Base-by-base conservation (phyloP, 192 early-diverging fungal genomes). In the Coemansia sp. region DNA sequence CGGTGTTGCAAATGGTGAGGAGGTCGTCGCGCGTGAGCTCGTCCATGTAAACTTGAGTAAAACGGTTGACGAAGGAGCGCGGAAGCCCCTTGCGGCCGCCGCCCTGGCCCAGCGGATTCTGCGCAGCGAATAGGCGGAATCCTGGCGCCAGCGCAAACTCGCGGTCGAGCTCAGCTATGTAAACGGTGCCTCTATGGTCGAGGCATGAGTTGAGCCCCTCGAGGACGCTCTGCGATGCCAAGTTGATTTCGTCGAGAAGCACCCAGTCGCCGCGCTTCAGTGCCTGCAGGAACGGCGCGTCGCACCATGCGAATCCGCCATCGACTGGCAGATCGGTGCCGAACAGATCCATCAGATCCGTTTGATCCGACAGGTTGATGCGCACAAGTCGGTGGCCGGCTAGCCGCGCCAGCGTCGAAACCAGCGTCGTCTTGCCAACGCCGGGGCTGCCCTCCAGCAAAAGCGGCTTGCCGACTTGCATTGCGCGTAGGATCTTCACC, bases 171-270 rank as follows among this genome's bases (percentile, higher is more conserved):
- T 99, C 98, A 12, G 96, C 93, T 26, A 99, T 93, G 73, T 96
- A 99, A 5, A 97, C 95, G 10, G 93, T 82, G 23, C 92, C 95
- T 66, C 98, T 92, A 73, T 99, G 96, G 85, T 99, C 98, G 23
- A 99, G 85, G 76, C 96, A 98, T 26, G 98, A 93, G 78, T 99
- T 99, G 65, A 99, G 88, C 70, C 97, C 97, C 87, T 99, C 98
- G 24, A 99, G 85, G 3, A 99, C 98, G 72, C 94, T 93, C 80
- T 99, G 98, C 26, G 93, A 94, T n/a, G 98, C 98, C 70, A 99
- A 85, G 74, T 99, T 99, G 63, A 98, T 87, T 70, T 99, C 98
- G 77, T 99, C 98, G 18, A 99, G 80, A 24, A 99, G 77, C 4
- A 99, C 94, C 98, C 98, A 99, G 75, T 94, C 92, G 9, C 98